Evolutionary conservation across 2,329 filamentous ascomycete species (phyloP).

Genomic region (Aspergillus bombycis): DNA sequence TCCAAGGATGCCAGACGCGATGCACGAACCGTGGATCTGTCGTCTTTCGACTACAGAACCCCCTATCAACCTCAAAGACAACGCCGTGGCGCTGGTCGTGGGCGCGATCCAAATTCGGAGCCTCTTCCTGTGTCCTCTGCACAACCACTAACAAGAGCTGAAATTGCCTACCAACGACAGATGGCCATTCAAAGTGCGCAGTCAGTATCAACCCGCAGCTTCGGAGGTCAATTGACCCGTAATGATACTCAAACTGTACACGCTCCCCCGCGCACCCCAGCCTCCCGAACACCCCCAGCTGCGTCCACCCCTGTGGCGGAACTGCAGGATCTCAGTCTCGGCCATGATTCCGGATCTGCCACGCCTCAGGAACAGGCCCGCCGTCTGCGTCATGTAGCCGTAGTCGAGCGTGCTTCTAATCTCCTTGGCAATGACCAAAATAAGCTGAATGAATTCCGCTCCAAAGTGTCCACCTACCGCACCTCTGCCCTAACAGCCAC

Average conservation of each 20-base stretch:
- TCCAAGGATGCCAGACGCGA: slow-evolving; percentile 85
- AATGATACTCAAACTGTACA: slow-evolving; percentile 50
- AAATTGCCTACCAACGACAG: slow-evolving; percentile 88
- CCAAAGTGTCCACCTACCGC: slow-evolving; percentile 77
- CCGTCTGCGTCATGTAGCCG: slow-evolving; percentile 76
- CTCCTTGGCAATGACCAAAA: slow-evolving; percentile 75
- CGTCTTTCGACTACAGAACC: slow-evolving; percentile 77
- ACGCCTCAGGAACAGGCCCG: slow-evolving; percentile 81
- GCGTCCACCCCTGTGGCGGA: slow-evolving; percentile 39
- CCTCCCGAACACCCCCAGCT: slow-evolving; percentile 28
- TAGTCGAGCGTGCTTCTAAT: slow-evolving; percentile 81
- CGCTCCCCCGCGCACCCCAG: slow-evolving; percentile 42
- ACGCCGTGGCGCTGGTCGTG: slow-evolving; percentile 65
- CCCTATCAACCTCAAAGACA: slow-evolving; percentile 68
- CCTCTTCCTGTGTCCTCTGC: slow-evolving; percentile 74
- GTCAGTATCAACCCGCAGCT: slow-evolving; percentile 75
- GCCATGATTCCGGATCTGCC: slow-evolving; percentile 46
- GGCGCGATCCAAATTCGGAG: slow-evolving; percentile 85
- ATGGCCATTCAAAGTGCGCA: slow-evolving; percentile 89
- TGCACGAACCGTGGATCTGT: slow-evolving; percentile 82
- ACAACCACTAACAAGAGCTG: slow-evolving; percentile 79
- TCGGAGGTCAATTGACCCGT: slow-evolving; percentile 80
- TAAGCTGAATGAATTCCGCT: slow-evolving; percentile 78
- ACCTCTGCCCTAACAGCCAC: slow-evolving; percentile 69
- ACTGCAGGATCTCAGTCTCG: slow-evolving; percentile 57